These are phyloP conservation scores for Quercus suber DNA, from an alignment of 306 rosid genomes.

Conservation along the genomic window DNA sequence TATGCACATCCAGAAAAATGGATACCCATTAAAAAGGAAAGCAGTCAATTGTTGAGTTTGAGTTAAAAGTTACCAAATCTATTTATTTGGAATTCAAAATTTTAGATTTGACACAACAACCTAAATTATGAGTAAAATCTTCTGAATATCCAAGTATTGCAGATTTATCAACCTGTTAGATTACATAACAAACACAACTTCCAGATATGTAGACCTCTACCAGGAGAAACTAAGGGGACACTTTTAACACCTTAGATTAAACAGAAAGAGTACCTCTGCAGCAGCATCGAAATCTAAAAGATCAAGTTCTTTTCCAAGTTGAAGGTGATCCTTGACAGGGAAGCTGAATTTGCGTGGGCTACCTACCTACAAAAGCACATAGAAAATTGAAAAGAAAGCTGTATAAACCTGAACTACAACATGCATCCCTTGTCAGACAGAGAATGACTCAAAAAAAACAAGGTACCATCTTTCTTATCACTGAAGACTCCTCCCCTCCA, in stretches of 20 bases:
- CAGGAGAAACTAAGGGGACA: conserved; percentile 13
- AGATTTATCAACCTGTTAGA: not conserved
- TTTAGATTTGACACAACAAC: not conserved
- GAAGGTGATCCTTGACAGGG: conserved; percentile 83
- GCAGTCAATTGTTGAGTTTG: conserved; percentile 1
- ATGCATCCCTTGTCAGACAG: not conserved
- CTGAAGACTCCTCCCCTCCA: conserved; percentile 85
- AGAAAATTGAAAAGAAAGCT: conserved; percentile 13
- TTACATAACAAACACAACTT: not conserved
- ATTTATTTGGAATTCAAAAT: not conserved
- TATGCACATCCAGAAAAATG: conserved; percentile 21
- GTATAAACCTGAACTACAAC: conserved; percentile 6
- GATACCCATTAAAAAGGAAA: conserved; percentile 11
- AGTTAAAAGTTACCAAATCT: conserved; percentile 14
- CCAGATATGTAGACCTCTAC: not conserved
- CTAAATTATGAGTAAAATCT: not conserved
- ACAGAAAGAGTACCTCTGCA: conserved; percentile 65
- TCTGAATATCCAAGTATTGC: not conserved
- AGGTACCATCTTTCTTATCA: conserved; percentile 61
- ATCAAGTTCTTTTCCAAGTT: conserved; percentile 84
- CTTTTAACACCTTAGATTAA: conserved; percentile 28
- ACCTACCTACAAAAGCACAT: conserved; percentile 55
- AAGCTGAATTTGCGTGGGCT: conserved; percentile 60
- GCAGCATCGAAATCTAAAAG: conserved; percentile 96
- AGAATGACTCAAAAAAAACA: conserved; percentile 7